A percentile compares a stretch with the other conserved stretches of the same genome.
These are phyloP conservation scores for Yamadazyma blattariae DNA, from an alignment of 1,139 yeast genomes.

Conservation along the genomic window DNA sequence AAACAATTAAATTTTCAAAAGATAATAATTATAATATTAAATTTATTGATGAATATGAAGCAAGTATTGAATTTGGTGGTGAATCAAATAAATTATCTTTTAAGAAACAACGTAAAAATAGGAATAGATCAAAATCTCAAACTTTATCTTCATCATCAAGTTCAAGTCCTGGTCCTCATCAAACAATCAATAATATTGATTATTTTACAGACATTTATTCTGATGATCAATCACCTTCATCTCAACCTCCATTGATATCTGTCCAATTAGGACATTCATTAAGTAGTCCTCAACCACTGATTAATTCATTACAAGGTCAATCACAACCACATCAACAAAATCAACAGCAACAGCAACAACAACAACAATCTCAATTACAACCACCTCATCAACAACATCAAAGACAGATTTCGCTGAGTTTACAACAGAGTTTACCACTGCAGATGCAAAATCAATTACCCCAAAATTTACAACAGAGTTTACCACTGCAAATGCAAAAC, in stretches of 20 bases:
- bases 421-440: background rate
- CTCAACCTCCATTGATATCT: constrained; percentile 3
- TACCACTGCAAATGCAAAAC: background rate
- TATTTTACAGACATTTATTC: constrained; percentile 12
- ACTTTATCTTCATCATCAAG: constrained; percentile 2
- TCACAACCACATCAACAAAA: background rate
- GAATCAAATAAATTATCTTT: constrained; percentile 27
- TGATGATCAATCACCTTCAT: constrained; percentile 2
- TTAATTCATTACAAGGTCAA: background rate
- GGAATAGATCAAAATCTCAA: constrained; percentile 13
- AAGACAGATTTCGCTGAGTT: background rate
- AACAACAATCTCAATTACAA: background rate
- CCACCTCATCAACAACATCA: background rate
- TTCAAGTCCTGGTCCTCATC: constrained; percentile 2
- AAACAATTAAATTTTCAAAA: constrained; percentile 24
- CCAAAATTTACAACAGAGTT: background rate
- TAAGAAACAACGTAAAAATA: constrained; percentile 2
- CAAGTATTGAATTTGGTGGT: constrained; percentile 40
- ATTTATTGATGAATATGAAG: constrained; percentile 35
- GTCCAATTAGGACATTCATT: constrained; percentile 6
- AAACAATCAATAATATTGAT: constrained; percentile 4
- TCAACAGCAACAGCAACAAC: background rate
- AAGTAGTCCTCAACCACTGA: constrained; percentile 3
- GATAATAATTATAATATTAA: constrained; percentile 33
- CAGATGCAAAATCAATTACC: background rate